Base-by-base conservation (phyloP, 345 rosid genomes). In the Pseudoturritis turrita region DNA sequence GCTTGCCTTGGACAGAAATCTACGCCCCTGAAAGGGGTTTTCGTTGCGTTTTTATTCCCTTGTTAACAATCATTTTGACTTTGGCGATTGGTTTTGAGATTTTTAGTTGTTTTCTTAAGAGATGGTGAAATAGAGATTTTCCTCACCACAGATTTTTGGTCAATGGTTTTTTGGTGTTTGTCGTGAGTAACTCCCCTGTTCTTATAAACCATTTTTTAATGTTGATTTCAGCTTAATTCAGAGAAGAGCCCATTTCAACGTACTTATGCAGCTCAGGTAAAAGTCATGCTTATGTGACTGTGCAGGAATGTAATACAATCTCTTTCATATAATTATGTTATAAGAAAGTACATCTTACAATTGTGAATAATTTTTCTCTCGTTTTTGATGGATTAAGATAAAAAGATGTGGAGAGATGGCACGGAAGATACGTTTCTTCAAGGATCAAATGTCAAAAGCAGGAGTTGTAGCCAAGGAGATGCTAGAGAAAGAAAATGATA, bases 221-320 rank as follows among this genome's bases (percentile, higher is more conserved):
- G 55, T 75, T 44, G 78, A 45, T 77, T 77, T 45, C 98, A 95
- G 99, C 94, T 95, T 23, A 95, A 95, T 71, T 69, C 85, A 5
- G 99, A 88, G 66, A 91, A 88, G 83, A 95, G 99, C 47, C 98
- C 96, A 2, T 95, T 95, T 79, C 99, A 91, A 78, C 84, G 98
- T 77, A 85, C 96, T 80, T 95, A 91, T 78, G 99, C 98, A 59
- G 81, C 92, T 66, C 96, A 95, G 98, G 97, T 95, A 55, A 14
- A n/a, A 25, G 19, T 65, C 45, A 36, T 60, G 43, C 17, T 40
- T 54, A 55, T 62, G 65, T 28, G 10, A 6, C 15, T 53, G 10
- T 52, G 19, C 31, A 41, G 44, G 49, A 43, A 19, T 52, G 26
- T 12, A 8, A 23, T 21, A 26, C 40, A 15, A 5, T 56, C 22